phyloP scores from a whole-genome alignment of 768 basidiomycete species.

The Pisolithus marmoratus region DNA sequence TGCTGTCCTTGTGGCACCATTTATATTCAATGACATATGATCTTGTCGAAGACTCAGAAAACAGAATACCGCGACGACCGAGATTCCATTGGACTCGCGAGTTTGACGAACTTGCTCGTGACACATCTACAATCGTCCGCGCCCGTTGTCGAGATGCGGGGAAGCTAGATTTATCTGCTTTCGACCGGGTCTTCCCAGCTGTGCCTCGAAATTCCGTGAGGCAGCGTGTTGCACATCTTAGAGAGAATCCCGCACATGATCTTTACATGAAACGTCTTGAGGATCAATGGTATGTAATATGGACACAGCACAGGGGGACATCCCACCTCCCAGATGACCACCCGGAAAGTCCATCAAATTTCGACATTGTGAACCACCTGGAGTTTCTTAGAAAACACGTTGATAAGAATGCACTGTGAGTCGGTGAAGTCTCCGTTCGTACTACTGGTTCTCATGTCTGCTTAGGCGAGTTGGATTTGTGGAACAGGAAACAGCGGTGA shows the following conservation, averaged over 20 bases:
- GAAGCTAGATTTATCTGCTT: slow-evolving; percentile 64
- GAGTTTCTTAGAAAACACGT: slow-evolving; percentile 75
- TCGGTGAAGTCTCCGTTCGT: slow-evolving; percentile 10
- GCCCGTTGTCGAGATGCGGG: slow-evolving; percentile 62
- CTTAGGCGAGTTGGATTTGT: slow-evolving; percentile 59
- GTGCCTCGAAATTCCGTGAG: slow-evolving; percentile 70
- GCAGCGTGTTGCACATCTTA: slow-evolving; percentile 56
- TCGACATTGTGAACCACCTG: slow-evolving; percentile 77
- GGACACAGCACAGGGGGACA: slow-evolving; percentile 66
- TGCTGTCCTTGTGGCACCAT: not conserved
- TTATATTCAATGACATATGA: not conserved
- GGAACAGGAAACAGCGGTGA: slow-evolving; percentile 33
- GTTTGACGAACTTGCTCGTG: slow-evolving; percentile 84
- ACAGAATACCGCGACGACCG: slow-evolving; percentile 40
- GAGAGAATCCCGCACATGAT: slow-evolving; percentile 59
- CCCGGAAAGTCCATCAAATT: slow-evolving; percentile 60
- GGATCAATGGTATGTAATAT: slow-evolving; percentile 75
- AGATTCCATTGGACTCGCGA: slow-evolving; percentile 82
- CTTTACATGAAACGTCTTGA: slow-evolving; percentile 76
- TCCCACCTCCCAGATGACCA: slow-evolving; percentile 66
- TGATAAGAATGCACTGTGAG: slow-evolving; percentile 85
- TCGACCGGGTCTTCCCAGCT: slow-evolving; percentile 75
- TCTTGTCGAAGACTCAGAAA: slow-evolving; percentile 1
- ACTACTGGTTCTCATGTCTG: slow-evolving; percentile 9
- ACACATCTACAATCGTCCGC: slow-evolving; percentile 76